Evolutionary conservation across 768 basidiomycete genomes (phyloP), one percentile per base, ranked within the genome.

Genomic region (Leccinum uliginosum): DNA sequence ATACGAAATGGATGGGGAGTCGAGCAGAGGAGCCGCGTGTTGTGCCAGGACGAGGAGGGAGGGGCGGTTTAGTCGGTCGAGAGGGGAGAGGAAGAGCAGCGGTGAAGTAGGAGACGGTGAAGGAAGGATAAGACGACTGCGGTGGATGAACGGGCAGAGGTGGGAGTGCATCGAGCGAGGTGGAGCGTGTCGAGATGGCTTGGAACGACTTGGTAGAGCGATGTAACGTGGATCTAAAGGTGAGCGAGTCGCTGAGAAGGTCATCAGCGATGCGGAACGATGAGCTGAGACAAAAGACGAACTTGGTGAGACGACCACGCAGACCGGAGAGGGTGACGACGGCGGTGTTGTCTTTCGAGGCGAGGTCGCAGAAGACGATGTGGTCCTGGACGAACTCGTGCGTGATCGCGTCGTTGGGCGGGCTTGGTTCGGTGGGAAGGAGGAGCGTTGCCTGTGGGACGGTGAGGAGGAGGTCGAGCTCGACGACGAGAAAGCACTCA

Each of bases 341-440:
- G 30, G 81, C 79, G 4, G 81, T 76, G 48, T 75, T 68, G 34
- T 76, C 75, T 45, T 64, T 67, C 23, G 77, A 73, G 1, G 80
- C 74, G 15, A 76, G 76, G 51, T 89, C 83, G 62, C 79, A 84
- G 30, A 93, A 77, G 29, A 83, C 74, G 55, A 96, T 71, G 67
- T 99, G 96, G 65, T 97, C 93, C 66, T 83, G 84, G 29, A 97
- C 75, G 55, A 94, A 85, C 3, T 92, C 87, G 0, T 84, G 73
- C 0, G 87, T 88, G 51, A 93, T 78, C 50, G 76, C 76, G 17
- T 83, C 80, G 19, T 80, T 75, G 14, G 77, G 69, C 3, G 80
- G 75, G 6, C 75, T 67, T 46, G 80, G 76, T 50, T 90, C 87
- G 2, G 83, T 69, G 1, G 95, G 95, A 1, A 98, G 77, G 15